Percentiles rank a stretch among this genome's conserved stretches.
These are phyloP conservation scores for Filosporella fistucella DNA, from an alignment of 495 filamentous ascomycete genomes.

Conservation along the genomic window DNA sequence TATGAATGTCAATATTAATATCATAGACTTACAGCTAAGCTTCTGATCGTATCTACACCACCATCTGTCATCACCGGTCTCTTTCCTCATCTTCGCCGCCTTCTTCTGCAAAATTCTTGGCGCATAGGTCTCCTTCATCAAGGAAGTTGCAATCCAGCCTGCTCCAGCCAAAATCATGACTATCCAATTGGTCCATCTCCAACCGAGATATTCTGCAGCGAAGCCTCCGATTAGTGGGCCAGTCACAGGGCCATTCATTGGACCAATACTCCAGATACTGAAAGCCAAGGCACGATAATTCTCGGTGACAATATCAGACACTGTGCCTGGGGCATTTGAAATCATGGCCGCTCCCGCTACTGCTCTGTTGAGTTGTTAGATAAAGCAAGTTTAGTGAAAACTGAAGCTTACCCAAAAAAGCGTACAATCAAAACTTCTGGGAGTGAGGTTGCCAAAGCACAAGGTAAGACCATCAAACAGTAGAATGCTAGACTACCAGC, in stretches of 20 bases:
- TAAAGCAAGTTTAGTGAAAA: neutral
- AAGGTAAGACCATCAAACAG: conserved; percentile 64
- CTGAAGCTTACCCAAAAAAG: conserved; percentile 57
- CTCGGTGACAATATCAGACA: conserved; percentile 71
- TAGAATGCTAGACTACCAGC: conserved; percentile 57
- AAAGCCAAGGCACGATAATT: conserved; percentile 68
- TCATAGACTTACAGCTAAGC: conserved; percentile 24
- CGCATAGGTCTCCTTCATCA: conserved; percentile 73
- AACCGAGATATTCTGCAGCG: conserved; percentile 66
- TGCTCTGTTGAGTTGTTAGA: conserved; percentile 40
- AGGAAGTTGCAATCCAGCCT: conserved; percentile 43
- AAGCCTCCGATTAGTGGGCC: conserved; percentile 70
- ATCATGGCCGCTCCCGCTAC: conserved; percentile 76
- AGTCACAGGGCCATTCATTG: conserved; percentile 68
- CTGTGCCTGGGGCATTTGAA: conserved; percentile 74
- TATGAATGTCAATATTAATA: conserved; percentile 14
- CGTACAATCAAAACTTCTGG: conserved; percentile 60
- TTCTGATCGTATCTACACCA: conserved; percentile 73
- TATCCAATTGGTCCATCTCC: conserved; percentile 88
- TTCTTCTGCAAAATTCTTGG: conserved; percentile 68
- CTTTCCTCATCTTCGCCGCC: conserved; percentile 63
- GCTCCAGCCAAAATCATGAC: conserved; percentile 63
- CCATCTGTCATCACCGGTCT: conserved; percentile 70
- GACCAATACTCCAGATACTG: conserved; percentile 72
- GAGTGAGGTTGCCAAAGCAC: conserved; percentile 62